Base-by-base conservation (phyloP, 2,329 filamentous ascomycete genomes). In the Neonectria punicea region DNA sequence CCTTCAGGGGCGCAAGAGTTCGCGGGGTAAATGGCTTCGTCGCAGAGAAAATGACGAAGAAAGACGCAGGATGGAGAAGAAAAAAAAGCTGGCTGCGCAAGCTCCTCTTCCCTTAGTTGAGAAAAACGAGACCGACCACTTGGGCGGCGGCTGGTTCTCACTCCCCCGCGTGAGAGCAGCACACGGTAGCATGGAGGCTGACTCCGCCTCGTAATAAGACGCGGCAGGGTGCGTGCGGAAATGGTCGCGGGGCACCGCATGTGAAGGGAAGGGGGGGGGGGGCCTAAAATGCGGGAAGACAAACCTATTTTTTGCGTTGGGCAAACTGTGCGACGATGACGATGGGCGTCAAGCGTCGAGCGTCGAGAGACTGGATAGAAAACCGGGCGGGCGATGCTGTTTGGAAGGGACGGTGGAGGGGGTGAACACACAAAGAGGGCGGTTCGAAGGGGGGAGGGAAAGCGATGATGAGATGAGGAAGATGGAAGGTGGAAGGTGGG, bases 401-500 rank as follows among this genome's bases (percentile, higher is more conserved):
- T 13, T 39, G 49, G 67, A 64, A 55, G 59, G 54, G 65, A 63
- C 36, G 68, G 67, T 66, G 70, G 65, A 66, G 61, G 59, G 59
- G 58, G 47, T 36, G 62, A 62, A 34, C 58, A 36, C 50, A 54
- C 30, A 56, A 56, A 63, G 60, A 67, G 54, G 62, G 61, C 60
- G 55, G 49, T 58, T 50, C 47, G 34, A 34, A 41, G 55, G 64
- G 63, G 59, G 58, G 55, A 62, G 63, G 51, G 25, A 57, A 56
- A 63, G 62, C 58, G 58, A 65, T 56, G 67, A 59, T 65, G 57
- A 57, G 69, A 71, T 58, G 59, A 68, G 41, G 58, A 43, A 64
- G 63, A 60, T 53, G 53, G 39, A 20, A 43, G 39, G 39, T 43
- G 39, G 39, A 43, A 20, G 39, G 16, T 18, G n/a, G 32, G 70